Percentiles rank a stretch among this genome's conserved stretches.
Evolutionary conservation across 192 early-diverging fungal genomes (phyloP).

Genomic region (Backusella psychrophila): DNA sequence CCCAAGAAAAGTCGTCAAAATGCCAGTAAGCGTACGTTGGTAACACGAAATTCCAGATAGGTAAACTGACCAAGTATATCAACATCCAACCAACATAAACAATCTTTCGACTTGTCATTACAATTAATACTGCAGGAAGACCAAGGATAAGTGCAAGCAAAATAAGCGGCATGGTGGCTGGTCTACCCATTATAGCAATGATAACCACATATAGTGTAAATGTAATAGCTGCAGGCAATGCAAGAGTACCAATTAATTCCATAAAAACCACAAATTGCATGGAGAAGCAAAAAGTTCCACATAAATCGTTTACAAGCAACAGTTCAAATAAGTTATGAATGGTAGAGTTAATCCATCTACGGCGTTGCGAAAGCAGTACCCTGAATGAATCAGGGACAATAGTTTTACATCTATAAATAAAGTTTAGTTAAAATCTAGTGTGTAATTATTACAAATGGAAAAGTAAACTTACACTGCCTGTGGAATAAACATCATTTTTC

Average conservation of each 20-base stretch:
- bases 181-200: conserved; percentile 53
- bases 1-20: conserved; percentile 89
- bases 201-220: conserved; percentile 86
- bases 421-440: no score
- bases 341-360: conserved; percentile 97
- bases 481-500: conserved; percentile 94
- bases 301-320: conserved; percentile 79
- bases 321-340: conserved; percentile 88
- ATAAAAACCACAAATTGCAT: conserved; percentile 98
- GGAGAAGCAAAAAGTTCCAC: conserved; percentile 87
- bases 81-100: conserved; percentile 85
- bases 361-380: conserved; percentile 79
- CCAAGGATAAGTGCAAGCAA: conserved; percentile 71
- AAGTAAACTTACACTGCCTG: conserved; percentile 61
- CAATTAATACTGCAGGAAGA: conserved; percentile 74
- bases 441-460: no score
- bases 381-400: conserved; percentile 86
- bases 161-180: conserved; percentile 60
- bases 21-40: conserved; percentile 83
- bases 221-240: conserved; percentile 86
- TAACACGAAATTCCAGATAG: conserved; percentile 81
- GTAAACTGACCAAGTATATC: conserved; percentile 67
- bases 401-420: conserved; percentile 67
- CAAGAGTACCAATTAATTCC: conserved; percentile 90
- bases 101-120: conserved; percentile 77